Evolutionary conservation across 805 yeast genomes (phyloP), one percentile per base, ranked within the genome.

Genomic region (Barnettozyma vustinii): DNA sequence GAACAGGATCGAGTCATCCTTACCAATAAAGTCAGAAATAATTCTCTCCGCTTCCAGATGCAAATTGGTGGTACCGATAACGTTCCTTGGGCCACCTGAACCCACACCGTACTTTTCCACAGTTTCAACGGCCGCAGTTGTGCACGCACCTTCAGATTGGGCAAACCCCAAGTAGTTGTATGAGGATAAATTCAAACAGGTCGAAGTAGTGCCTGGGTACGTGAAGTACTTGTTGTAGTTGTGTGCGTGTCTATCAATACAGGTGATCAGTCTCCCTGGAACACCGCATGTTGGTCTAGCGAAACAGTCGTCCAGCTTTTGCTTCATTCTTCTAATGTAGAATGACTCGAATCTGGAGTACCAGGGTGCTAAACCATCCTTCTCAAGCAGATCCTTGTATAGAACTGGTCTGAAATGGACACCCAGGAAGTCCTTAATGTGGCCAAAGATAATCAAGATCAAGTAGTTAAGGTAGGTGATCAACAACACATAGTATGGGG

Each of bases 161-260:
- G 97, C 99, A 70, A 94, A 94, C 1, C 99, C 99, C 52, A 94
- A 76, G 66, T 94, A 94, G 68, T 94, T 94, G 69, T 94, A 94
- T 3, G 96, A 84, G 3, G 96, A 82, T 49, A 94, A 75, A 64
- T 94, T 94, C 55, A 94, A 73, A 64, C 96, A 88, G 56, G 84
- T 84, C 8, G 80, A 77, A 3, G 86, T 76, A 13, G 82, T 74
- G 10, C 97, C 97, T 36, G 88, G 80, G 62, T 85, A 87, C 32
- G 80, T 75, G 63, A 84, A 88, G 48, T 79, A 74, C 37, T 74
- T 73, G 62, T 81, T 81, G 59, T 79, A 77, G 56, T 84, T 84
- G 42, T 75, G 74, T n/a, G 90, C 76, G 30, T 73, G 69, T 58
- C 99, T 80, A 59, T 89, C 91, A 59, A 84, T 83, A 59, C 96